Evolutionary conservation across 805 yeast genomes (phyloP).

Genomic region (Wickerhamiella slavikovae): DNA sequence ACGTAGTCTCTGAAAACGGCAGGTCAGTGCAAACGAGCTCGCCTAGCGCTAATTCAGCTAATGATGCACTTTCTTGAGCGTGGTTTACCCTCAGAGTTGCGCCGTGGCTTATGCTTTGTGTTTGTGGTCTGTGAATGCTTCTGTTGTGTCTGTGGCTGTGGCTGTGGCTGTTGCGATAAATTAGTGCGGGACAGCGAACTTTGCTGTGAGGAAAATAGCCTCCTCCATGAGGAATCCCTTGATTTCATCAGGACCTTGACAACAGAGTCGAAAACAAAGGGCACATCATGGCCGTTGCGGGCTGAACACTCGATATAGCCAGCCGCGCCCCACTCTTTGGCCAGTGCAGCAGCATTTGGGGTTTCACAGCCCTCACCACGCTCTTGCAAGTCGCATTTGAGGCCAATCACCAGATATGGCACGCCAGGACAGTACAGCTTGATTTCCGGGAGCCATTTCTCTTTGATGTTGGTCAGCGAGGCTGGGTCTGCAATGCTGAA

Average conservation of each 20-base stretch:
- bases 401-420: slow-evolving; percentile 65
- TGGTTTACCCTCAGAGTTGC: too few relatives aligned
- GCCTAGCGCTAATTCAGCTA: too few relatives aligned
- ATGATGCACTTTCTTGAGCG: too few relatives aligned
- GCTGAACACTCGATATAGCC: slow-evolving; percentile 70
- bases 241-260: slow-evolving; percentile 18
- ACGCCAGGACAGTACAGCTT: slow-evolving; percentile 72
- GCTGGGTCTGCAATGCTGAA: slow-evolving; percentile 82
- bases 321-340: slow-evolving; percentile 42
- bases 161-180: too few relatives aligned
- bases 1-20: too few relatives aligned
- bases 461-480: slow-evolving; percentile 81
- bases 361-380: slow-evolving; percentile 13
- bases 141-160: too few relatives aligned
- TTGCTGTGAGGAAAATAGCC: too few relatives aligned
- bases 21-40: too few relatives aligned
- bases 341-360: slow-evolving; percentile 31
- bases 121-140: too few relatives aligned
- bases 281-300: slow-evolving; percentile 41
- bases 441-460: slow-evolving; percentile 89
- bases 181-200: too few relatives aligned
- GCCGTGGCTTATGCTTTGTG: too few relatives aligned
- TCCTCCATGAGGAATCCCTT: too few relatives aligned
- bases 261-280: slow-evolving; percentile 47
- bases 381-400: slow-evolving; percentile 37